Base-by-base conservation (phyloP, 1,284 basidiomycete species). In the Pisolithus thermaeus region DNA sequence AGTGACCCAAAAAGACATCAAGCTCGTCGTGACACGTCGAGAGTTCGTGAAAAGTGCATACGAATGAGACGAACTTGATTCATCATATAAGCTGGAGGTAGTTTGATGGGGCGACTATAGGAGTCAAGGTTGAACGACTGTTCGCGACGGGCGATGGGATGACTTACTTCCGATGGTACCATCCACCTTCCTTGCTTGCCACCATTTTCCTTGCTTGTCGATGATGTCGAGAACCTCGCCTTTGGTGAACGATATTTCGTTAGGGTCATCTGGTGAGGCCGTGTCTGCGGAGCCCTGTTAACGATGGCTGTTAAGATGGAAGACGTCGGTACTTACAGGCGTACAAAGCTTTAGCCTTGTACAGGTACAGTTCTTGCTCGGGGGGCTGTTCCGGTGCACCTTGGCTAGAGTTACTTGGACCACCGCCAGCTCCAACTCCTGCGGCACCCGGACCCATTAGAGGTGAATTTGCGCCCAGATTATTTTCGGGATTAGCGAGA, bases 161-260 rank as follows among this genome's bases (percentile, higher is more conserved):
- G 4, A 79, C 84, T 70, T 65, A 90, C 87, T 92, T 74, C 96
- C 87, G 58, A 84, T 74, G 54, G 81, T 73, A 47, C 94, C 96
- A 63, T 92, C 87, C 14, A 79, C 67, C 68, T 91, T 97, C 63
- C 78, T 85, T 43, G 93, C 93, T 69, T 96, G 92, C 92, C 92
- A 98, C 92, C 92, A 95, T 69, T 94, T 94, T 49, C 92, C 92
- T 60, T 86, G 81, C 68, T 92, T 95, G 72, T 99, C 97, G 49
- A 96, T 71, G 56, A 99, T 91, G 53, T 98, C 94, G 58, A 99
- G 80, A 40, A 94, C 78, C 66, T 99, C 96, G 49, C 93, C 93
- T 69, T 98, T 98, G 52, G 75, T 67, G 70, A 99, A 98, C 43
- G 90, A 91, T 47, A 99, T 90, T 72, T 99, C 97, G 64, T 92